Evolutionary conservation across 1,284 basidiomycete genomes (phyloP).

Genomic region (Heterobasidion annosum): DNA sequence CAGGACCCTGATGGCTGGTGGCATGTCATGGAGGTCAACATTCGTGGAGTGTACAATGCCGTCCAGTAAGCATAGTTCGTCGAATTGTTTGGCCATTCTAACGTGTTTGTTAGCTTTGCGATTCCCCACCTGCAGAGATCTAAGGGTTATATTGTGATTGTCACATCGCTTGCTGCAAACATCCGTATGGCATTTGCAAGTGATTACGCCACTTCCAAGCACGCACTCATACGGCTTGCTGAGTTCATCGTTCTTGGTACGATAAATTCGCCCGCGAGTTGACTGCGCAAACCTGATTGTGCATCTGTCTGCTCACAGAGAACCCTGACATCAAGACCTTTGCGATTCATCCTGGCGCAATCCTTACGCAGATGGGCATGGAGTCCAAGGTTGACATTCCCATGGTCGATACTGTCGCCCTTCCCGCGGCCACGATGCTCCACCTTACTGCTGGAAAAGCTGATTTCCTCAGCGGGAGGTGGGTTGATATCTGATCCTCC

Average conservation of each 20-base stretch:
- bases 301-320: background rate
- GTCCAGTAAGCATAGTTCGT: conserved; percentile 1
- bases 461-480: conserved; percentile 3
- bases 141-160: conserved; percentile 4
- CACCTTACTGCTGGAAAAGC: background rate
- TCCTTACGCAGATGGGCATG: conserved; percentile 1
- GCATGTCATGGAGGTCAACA: conserved; percentile 5
- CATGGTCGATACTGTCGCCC: background rate
- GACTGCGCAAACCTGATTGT: background rate
- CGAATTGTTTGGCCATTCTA: background rate
- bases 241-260: conserved; percentile 5
- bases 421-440: background rate
- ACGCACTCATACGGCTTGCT: conserved; percentile 5
- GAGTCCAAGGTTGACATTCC: background rate
- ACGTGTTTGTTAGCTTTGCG: background rate
- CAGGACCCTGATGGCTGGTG: conserved; percentile 3
- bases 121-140: conserved; percentile 6
- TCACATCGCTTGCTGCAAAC: conserved; percentile 6
- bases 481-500: background rate
- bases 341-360: conserved; percentile 9
- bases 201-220: conserved; percentile 8
- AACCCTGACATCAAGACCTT: conserved; percentile 6
- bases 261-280: background rate
- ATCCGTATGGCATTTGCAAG: background rate
- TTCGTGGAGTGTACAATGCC: conserved; percentile 4